Evolutionary conservation across 768 basidiomycete genomes (phyloP), one percentile per base, ranked within the genome.

Genomic region (Agrocybe pediades): DNA sequence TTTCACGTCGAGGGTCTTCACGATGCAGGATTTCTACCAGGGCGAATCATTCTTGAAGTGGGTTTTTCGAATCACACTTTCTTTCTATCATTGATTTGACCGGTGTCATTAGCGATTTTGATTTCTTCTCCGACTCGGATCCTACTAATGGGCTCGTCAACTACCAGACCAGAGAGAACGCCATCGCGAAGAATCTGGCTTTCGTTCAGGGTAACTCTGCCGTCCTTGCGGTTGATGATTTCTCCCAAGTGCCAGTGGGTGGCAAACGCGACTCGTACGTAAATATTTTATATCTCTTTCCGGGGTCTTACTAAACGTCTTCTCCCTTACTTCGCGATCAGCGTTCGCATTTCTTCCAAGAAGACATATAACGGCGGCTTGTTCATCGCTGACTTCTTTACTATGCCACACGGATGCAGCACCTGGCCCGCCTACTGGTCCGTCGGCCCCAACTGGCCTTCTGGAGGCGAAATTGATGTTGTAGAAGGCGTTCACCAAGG

Each of bases 101-200:
- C 11, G 15, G 13, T 36, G 26, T 19, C 17, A 9, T 2, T 29
- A 90, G 88, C 44, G 60, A 81, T 41, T 91, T 86, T 85, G 71
- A 85, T 27, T 92, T 88, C 71, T 90, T 83, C 70, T 75, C 75
- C 9, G 69, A 59, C 2, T 9, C 68, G 9, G 90, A 92, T 68
- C 90, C 90, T 2, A 92, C 90, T 0, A 68, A 82, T 57, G 90
- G 90, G 16, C 69, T 69, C 20, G 91, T 92, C 43, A 76, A 82
- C 52, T 92, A 83, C 65, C 72, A 82, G 55, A 69, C 61, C 25
- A 65, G 71, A 61, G 62, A 68, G 2, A 68, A 81, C 19, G 88
- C 88, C 1, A 70, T 69, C 49, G 58, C 67, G 9, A 73, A 81
- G 29, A 77, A 78, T 1, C 79, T 92, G 36, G 83, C 87, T 3